Base-by-base conservation (phyloP, 345 rosid genomes). In the Microthlaspi erraticum region DNA sequence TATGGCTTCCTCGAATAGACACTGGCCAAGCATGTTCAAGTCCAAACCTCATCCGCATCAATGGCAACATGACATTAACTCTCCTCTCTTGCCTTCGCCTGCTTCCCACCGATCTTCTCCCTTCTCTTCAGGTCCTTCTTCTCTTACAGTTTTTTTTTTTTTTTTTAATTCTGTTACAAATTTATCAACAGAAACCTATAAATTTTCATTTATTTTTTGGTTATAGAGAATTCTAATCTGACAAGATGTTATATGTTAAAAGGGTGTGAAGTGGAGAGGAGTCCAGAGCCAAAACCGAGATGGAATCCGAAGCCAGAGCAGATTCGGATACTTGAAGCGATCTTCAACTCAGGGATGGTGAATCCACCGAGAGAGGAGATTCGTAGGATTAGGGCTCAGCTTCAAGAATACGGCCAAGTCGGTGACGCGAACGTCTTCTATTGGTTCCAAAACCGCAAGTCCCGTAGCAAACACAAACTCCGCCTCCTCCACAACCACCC, bases 241-340 rank as follows among this genome's bases (percentile, higher is more conserved):
- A 29, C 56, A 10, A 65, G 45, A 39, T 65, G 39, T 66, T 42
- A 7, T 64, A 33, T 17, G 13, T 41, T 38, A 45, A 45, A 45
- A 77, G 99, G 88, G 60, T 79, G 89, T 49, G 99, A 94, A 63
- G 72, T 74, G 41, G 99, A 95, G 82, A 77, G 94, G 50, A 88
- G 89, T 14, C 97, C 97, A 6, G 99, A 95, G 76, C 98, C 99
- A 23, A 95, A 95, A 75, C 99, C 97, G 0, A 86, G 99, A 76
- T 95, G 98, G 99, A 95, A 95, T 72, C 99, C 99, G 7, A 95
- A 87, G 68, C 99, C 99, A 3, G 98, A 95, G 83, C 99, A 95
- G 77, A 92, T 95, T 74, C 83, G 96, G 36, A 92, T 95, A 16
- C 85, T 95, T 14, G 99, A 95, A 79, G 88, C 93, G 7, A 95